phyloP scores from a whole-genome alignment of 306 rosid genomes.

The Quercus robur region DNA sequence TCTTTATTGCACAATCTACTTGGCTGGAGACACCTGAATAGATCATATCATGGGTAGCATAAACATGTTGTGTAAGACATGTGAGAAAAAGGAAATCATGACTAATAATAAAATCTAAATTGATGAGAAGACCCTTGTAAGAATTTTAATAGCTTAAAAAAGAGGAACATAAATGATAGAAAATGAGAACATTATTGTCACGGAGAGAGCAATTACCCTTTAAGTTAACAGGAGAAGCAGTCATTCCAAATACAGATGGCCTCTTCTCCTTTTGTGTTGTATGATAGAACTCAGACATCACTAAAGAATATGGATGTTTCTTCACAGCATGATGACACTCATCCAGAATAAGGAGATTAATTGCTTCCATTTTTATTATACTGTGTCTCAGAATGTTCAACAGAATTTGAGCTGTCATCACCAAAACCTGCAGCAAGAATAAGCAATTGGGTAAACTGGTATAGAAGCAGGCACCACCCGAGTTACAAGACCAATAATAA shows the following conservation, averaged over 20 bases:
- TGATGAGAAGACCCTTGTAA: not conserved
- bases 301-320: slow-evolving; percentile 96
- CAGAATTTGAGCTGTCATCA: slow-evolving; percentile 98
- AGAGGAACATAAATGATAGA: slow-evolving; percentile 2
- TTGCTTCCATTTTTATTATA: slow-evolving; percentile 89
- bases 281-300: slow-evolving; percentile 99
- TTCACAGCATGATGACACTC: slow-evolving; percentile 99
- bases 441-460: slow-evolving; percentile 16
- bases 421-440: slow-evolving; percentile 72
- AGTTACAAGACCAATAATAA: slow-evolving; percentile 19
- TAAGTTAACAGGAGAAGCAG: slow-evolving; percentile 97
- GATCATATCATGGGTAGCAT: slow-evolving; percentile 22
- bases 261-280: slow-evolving; percentile 84
- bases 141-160: slow-evolving; percentile 12
- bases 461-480: slow-evolving; percentile 6
- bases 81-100: not conserved
- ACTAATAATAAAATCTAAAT: not conserved
- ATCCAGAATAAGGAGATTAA: slow-evolving; percentile 84
- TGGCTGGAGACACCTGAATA: slow-evolving; percentile 96
- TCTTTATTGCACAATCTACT: slow-evolving; percentile 96
- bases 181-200: slow-evolving; percentile 12
- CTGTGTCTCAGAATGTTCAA: slow-evolving; percentile 98
- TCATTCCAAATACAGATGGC: slow-evolving; percentile 96
- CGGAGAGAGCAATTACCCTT: slow-evolving; percentile 53
- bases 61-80: not conserved